Evolutionary conservation across 1,139 yeast species (phyloP), one percentile per base, ranked within the genome.

Genomic region (Magnusiomyces sp.): DNA sequence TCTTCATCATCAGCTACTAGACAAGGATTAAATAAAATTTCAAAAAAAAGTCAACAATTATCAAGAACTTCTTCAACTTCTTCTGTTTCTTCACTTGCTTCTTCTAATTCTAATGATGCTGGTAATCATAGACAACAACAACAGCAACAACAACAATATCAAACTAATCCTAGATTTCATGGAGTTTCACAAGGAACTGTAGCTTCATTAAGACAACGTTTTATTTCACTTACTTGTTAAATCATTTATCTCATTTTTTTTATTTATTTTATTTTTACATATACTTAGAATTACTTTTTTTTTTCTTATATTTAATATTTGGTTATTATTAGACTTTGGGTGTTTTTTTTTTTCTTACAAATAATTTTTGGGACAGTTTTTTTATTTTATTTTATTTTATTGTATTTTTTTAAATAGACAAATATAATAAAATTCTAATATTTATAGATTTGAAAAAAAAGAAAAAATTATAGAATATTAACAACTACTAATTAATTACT

Each of bases 401-500:
- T 40, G 10, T 7, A 14, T 13, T 14, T 17, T 47, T 31, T 31
- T 31, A 31, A n/a, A n/a, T n/a, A n/a, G n/a, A n/a, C n/a, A n/a
- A n/a, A n/a, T n/a, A n/a, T n/a, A n/a, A n/a, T n/a, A n/a, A n/a
- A n/a, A n/a, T n/a, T n/a, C n/a, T n/a, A n/a, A n/a, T n/a, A n/a
- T n/a, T n/a, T n/a, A n/a, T n/a, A n/a, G n/a, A n/a, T n/a, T n/a
- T n/a, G n/a, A n/a, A n/a, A n/a, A n/a, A n/a, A n/a, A n/a, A n/a
- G n/a, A n/a, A n/a, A n/a, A n/a, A n/a, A n/a, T n/a, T n/a, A n/a
- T n/a, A n/a, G n/a, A 27, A 40, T 3, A 14, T 17, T 13, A 37
- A 17, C 7, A 33, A 19, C 14, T 11, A 37, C 40, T 11, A n/a
- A n/a, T n/a, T 23, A 5, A 23, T 40, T 62, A 59, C 45, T 73